A percentile compares a stretch with the other conserved stretches of the same genome.
Conservation (phyloP, 306 rosid genomes). For the Alnus rubra region DNA sequence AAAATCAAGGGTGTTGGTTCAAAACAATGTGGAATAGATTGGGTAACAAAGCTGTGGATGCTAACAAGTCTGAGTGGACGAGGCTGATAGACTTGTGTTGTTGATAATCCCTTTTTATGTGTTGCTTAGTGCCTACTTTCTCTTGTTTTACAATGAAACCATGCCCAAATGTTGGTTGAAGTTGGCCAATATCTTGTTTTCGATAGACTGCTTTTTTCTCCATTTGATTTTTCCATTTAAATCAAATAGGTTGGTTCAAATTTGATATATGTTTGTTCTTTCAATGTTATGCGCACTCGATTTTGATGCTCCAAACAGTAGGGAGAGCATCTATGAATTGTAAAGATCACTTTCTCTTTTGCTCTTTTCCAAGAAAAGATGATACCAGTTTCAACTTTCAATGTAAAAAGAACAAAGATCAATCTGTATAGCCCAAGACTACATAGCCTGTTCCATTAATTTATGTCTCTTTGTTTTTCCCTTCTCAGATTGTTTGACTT, state of each 20-base stretch:
- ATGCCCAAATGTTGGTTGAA: neutral
- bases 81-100: too few species aligned
- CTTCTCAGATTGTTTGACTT: too few species aligned
- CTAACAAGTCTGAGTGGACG: too few species aligned
- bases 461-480: neutral
- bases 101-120: too few species aligned
- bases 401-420: neutral
- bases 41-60: too few species aligned
- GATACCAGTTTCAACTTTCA: neutral
- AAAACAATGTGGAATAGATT: too few species aligned
- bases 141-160: too few species aligned
- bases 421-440: neutral
- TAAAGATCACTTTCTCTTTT: neutral
- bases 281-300: neutral
- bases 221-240: neutral
- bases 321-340: neutral
- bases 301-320: neutral
- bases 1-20: too few species aligned
- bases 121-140: too few species aligned
- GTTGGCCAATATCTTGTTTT: neutral
- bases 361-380: slow-evolving; percentile 2
- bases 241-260: neutral
- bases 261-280: neutral
- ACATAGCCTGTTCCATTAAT: neutral
- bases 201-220: neutral